phyloP scores from a whole-genome alignment of 2,329 filamentous ascomycete genomes.

The Chaetothyriales sp. region DNA sequence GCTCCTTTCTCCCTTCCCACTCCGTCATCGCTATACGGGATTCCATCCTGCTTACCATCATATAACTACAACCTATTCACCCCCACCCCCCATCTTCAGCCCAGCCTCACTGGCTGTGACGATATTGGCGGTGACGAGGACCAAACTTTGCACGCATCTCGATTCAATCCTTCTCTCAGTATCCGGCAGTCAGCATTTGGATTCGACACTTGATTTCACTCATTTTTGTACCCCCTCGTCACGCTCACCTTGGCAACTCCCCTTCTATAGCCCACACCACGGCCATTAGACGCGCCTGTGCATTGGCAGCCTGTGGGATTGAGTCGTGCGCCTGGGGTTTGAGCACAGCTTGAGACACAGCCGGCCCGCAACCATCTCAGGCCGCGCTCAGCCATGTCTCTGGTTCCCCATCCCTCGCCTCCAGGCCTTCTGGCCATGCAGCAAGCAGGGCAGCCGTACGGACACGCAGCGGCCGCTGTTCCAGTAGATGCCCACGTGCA shows the following conservation, averaged over 20 bases:
- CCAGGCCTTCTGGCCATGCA: constrained; percentile 12
- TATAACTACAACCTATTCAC: background rate
- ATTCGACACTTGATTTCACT: background rate
- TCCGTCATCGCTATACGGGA: background rate
- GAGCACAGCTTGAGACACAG: background rate
- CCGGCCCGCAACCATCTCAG: background rate
- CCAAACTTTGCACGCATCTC: background rate
- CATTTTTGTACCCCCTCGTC: background rate
- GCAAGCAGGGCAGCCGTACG: constrained; percentile 4
- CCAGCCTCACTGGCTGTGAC: background rate
- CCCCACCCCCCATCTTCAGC: background rate
- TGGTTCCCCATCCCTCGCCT: constrained; percentile 13
- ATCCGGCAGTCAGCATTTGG: background rate
- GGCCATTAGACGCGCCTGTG: background rate
- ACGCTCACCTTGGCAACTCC: background rate
- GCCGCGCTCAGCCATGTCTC: constrained; percentile 5
- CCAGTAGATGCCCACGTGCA: constrained; percentile 30
- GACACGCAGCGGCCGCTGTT: constrained; percentile 34
- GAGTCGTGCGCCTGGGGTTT: background rate
- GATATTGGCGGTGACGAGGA: background rate
- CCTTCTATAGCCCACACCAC: background rate
- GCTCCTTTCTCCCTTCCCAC: background rate
- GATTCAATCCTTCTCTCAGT: background rate
- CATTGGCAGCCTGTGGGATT: background rate
- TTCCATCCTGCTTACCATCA: background rate